A percentile compares a stretch with the other conserved stretches of the same genome.
phyloP scores from a whole-genome alignment of 371 early-diverging fungal genomes.

The Syncephalastrum racemosum region DNA sequence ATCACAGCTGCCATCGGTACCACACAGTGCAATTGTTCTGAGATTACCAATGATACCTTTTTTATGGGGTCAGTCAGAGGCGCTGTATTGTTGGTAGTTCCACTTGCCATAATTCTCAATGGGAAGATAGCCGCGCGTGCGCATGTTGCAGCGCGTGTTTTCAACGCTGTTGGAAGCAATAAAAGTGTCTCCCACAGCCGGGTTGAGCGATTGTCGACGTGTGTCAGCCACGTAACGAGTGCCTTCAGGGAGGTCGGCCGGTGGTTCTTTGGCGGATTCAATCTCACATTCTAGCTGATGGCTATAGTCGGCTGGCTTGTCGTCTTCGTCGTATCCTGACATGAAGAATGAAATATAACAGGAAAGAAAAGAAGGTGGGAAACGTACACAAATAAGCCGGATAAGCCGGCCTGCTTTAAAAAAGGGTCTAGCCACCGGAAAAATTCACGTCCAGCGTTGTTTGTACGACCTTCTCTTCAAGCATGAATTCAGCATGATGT shows the following conservation, averaged over 20 bases:
- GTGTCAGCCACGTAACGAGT: slow-evolving; percentile 46
- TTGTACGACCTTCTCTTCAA: not conserved
- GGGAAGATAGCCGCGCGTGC: slow-evolving; percentile 58
- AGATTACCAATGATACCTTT: slow-evolving; percentile 70
- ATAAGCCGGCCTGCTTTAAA: no score
- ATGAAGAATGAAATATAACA: not conserved
- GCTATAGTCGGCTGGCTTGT: slow-evolving; percentile 28
- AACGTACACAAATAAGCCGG: no score
- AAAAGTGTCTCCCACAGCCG: slow-evolving; percentile 5
- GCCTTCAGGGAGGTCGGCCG: slow-evolving; percentile 30
- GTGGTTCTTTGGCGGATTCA: slow-evolving; percentile 20
- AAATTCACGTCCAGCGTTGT: slow-evolving; percentile 4
- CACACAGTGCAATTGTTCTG: slow-evolving; percentile 69
- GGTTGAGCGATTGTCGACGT: slow-evolving; percentile 35
- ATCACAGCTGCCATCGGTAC: slow-evolving; percentile 76
- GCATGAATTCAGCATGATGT: no score
- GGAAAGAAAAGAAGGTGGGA: slow-evolving; percentile 1
- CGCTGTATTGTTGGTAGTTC: no score
- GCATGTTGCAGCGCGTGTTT: slow-evolving; percentile 19
- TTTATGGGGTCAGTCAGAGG: no score
- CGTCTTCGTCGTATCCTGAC: slow-evolving; percentile 11
- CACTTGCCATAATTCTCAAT: slow-evolving; percentile 69
- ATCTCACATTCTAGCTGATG: slow-evolving; percentile 42
- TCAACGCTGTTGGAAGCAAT: slow-evolving; percentile 7
- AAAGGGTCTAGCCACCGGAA: no score